phyloP scores from a whole-genome alignment of 768 basidiomycete genomes.

The Pulveroboletus sp. region DNA sequence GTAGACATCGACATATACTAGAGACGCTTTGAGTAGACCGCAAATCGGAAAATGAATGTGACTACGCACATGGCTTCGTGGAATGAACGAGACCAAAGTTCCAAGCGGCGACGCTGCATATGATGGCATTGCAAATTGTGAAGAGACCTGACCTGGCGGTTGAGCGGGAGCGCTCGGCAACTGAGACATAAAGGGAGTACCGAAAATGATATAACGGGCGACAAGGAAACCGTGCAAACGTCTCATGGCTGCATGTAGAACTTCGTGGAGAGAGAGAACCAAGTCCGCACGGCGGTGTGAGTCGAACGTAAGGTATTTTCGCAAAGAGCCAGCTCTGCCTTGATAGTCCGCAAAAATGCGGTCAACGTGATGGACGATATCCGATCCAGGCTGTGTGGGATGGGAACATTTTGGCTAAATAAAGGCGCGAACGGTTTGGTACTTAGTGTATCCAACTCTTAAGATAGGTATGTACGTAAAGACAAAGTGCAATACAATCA shows the following conservation, averaged over 20 bases:
- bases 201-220: constrained; percentile 59
- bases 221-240: constrained; percentile 39
- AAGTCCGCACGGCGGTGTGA: constrained; percentile 34
- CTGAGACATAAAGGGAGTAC: constrained; percentile 31
- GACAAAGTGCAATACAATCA: constrained; percentile 15
- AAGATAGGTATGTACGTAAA: constrained; percentile 16
- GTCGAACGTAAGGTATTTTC: constrained; percentile 1
- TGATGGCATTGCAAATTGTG: constrained; percentile 62
- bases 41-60: not conserved
- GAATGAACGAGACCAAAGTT: constrained; percentile 51
- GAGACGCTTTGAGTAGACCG: constrained; percentile 5
- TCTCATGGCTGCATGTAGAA: constrained; percentile 33
- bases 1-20: constrained; percentile 55
- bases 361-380: constrained; percentile 9
- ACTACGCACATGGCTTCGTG: constrained; percentile 41
- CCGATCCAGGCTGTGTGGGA: constrained; percentile 19
- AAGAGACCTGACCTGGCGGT: constrained; percentile 45
- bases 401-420: constrained; percentile 5
- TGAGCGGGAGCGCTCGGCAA: not conserved
- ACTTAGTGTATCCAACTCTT: no score
- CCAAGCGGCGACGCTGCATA: constrained; percentile 68
- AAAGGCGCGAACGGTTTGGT: not conserved
- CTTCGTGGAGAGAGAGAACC: constrained; percentile 11
- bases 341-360: constrained; percentile 2
- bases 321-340: constrained; percentile 32